A percentile compares a stretch with the other conserved stretches of the same genome.
Conservation (phyloP, 352 stramenopile genomes). For the Blastocystis sp. region DNA sequence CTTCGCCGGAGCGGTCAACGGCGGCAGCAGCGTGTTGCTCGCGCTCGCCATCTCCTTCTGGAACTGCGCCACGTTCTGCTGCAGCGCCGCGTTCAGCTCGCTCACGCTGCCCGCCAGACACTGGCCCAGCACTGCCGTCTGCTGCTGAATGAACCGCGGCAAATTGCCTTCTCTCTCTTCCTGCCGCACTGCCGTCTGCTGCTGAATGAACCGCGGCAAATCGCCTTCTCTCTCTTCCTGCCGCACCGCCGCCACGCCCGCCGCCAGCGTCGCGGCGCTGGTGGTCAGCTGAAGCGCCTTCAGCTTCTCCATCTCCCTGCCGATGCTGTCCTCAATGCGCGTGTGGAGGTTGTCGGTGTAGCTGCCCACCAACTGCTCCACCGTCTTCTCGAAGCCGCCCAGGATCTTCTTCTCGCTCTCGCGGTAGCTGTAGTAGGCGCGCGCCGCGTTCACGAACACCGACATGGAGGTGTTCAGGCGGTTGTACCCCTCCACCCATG, state of each 20-base stretch:
- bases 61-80: neutral
- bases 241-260: no score
- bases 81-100: neutral
- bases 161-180: no score
- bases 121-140: no score
- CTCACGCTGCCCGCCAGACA: no score
- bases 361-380: neutral
- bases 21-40: constrained; percentile 11
- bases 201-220: no score
- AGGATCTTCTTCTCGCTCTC: constrained; percentile 39
- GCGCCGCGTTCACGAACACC: neutral
- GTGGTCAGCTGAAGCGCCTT: neutral
- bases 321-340: neutral
- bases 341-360: constrained; percentile 16
- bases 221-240: no score
- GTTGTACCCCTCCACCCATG: constrained; percentile 8
- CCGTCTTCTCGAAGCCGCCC: neutral
- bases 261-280: neutral
- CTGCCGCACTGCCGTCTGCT: no score
- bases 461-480: constrained; percentile 3
- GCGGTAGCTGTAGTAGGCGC: neutral
- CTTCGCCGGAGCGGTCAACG: no score
- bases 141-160: no score
- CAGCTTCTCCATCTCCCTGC: neutral
- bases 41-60: neutral